phyloP scores from a whole-genome alignment of 805 yeast genomes.

The Candida railenensis region DNA sequence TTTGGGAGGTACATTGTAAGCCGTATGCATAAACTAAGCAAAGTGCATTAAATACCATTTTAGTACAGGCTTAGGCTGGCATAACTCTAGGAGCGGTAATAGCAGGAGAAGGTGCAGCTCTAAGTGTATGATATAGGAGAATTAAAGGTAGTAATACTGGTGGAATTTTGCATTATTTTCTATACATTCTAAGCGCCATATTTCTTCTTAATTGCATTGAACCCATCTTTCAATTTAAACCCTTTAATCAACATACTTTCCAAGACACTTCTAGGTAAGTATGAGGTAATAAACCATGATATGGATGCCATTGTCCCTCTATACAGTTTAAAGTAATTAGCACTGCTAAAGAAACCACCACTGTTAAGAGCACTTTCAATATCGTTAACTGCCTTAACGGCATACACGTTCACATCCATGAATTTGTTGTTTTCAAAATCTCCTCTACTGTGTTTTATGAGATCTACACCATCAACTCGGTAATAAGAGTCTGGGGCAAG shows the following conservation, averaged over 20 bases:
- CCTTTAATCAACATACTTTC: neutral
- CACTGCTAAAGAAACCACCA: constrained; percentile 7
- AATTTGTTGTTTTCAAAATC: constrained; percentile 9
- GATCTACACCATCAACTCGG: neutral
- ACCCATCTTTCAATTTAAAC: neutral
- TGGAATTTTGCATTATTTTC: too few species aligned
- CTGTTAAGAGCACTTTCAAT: constrained; percentile 16
- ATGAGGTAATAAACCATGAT: neutral
- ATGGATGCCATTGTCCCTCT: constrained; percentile 3
- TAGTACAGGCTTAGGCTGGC: too few species aligned
- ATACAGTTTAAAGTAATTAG: neutral
- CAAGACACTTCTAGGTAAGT: neutral
- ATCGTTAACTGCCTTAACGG: constrained; percentile 21
- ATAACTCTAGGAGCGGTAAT: too few species aligned
- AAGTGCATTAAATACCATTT: too few species aligned
- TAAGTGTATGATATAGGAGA: too few species aligned
- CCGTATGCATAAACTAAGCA: too few species aligned
- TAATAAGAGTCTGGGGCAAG: neutral
- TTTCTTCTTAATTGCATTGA: neutral
- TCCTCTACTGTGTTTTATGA: neutral
- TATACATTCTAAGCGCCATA: too few species aligned
- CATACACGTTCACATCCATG: constrained; percentile 20
- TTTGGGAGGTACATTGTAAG: too few species aligned
- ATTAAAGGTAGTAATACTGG: too few species aligned
- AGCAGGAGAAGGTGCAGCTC: too few species aligned